Conservation (phyloP, 257 asterid species). For the Lantana camara region DNA sequence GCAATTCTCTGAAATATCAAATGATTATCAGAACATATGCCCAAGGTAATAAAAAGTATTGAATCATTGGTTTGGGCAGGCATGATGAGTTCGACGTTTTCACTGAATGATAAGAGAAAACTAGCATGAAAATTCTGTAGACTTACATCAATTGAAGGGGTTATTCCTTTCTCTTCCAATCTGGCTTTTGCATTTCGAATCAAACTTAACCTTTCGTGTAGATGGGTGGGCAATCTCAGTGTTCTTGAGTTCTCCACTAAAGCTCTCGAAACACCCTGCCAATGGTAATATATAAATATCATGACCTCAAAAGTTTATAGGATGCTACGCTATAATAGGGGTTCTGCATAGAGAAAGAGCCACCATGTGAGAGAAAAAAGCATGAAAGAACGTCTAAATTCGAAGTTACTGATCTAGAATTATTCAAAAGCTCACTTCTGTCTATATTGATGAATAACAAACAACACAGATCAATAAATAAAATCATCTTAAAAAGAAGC, state of each 20-base stretch:
- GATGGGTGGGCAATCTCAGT: slow-evolving; percentile 78
- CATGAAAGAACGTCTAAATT: not conserved
- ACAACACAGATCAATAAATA: not conserved
- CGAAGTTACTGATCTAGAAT: not conserved
- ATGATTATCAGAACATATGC: slow-evolving; percentile 12
- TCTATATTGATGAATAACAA: not conserved
- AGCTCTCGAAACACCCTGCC: slow-evolving; percentile 92
- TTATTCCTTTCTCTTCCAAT: slow-evolving; percentile 77
- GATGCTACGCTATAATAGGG: not conserved
- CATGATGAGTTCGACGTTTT: not conserved
- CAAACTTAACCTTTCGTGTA: slow-evolving; percentile 79
- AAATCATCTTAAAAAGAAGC: not conserved
- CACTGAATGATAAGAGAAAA: not conserved
- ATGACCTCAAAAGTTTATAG: not conserved
- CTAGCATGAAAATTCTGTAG: not conserved
- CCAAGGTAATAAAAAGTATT: slow-evolving; percentile 5
- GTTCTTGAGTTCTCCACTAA: slow-evolving; percentile 84
- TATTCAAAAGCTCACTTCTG: not conserved
- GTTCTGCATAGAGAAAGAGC: slow-evolving; percentile 3
- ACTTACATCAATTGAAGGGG: slow-evolving; percentile 84
- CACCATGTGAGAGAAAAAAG: not conserved
- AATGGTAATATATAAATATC: slow-evolving; percentile 3
- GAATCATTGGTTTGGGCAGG: slow-evolving; percentile 4
- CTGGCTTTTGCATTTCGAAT: slow-evolving; percentile 83
- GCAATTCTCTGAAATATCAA: slow-evolving; percentile 75